Conservation (phyloP, 2,329 filamentous ascomycete genomes). For the Balansia obtecta region DNA sequence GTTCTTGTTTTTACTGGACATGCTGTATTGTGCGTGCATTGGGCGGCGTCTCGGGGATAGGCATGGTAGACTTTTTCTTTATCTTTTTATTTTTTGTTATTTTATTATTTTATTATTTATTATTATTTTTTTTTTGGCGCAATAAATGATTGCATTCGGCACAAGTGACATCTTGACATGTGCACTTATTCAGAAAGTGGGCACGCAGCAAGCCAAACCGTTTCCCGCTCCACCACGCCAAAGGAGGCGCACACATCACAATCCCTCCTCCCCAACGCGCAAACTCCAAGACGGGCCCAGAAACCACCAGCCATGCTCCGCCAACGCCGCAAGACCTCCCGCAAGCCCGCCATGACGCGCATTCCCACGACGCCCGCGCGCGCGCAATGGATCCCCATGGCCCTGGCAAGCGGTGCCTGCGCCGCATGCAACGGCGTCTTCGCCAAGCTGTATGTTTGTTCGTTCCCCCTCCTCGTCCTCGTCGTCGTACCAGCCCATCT, state of each 20-base stretch:
- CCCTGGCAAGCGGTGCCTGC: constrained; percentile 62
- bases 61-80: too few relatives aligned
- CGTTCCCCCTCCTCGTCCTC: neutral
- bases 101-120: too few relatives aligned
- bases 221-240: neutral
- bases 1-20: neutral
- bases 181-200: too few relatives aligned
- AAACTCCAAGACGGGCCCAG: too few relatives aligned
- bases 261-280: too few relatives aligned
- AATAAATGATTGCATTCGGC: too few relatives aligned
- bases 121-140: too few relatives aligned
- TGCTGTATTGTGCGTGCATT: constrained; percentile 6
- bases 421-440: constrained; percentile 75
- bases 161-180: too few relatives aligned
- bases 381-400: constrained; percentile 52
- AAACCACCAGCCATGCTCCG: constrained; percentile 15
- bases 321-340: constrained; percentile 12
- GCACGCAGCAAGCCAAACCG: too few relatives aligned
- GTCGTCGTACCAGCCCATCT: neutral
- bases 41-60: constrained; percentile 9
- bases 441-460: constrained; percentile 63
- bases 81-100: too few relatives aligned
- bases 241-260: too few relatives aligned
- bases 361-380: constrained; percentile 12
- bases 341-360: constrained; percentile 4